These are phyloP conservation scores for Prunus mume DNA, from an alignment of 306 rosid genomes.

Conservation along the genomic window DNA sequence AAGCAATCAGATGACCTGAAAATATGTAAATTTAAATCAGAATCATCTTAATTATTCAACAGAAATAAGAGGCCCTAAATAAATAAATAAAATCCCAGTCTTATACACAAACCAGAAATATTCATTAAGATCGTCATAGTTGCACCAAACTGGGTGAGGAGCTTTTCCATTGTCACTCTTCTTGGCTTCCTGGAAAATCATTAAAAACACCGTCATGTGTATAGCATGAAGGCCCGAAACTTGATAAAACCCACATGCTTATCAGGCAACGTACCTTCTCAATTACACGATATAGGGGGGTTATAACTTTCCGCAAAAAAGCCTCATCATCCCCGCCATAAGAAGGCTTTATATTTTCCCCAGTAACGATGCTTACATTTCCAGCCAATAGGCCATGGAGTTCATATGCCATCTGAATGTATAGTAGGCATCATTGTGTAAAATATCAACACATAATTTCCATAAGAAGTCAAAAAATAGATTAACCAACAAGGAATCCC, in stretches of 20 bases:
- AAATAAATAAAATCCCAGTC: slow-evolving; percentile 17
- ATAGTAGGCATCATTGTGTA: slow-evolving; percentile 26
- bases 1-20: slow-evolving; percentile 85
- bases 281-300: slow-evolving; percentile 77
- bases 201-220: slow-evolving; percentile 10
- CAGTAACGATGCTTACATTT: slow-evolving; percentile 96
- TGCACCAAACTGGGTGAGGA: slow-evolving; percentile 85
- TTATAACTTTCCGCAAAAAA: slow-evolving; percentile 81
- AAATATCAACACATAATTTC: slow-evolving; percentile 3
- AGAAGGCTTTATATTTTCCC: slow-evolving; percentile 97
- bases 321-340: slow-evolving; percentile 99
- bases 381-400: slow-evolving; percentile 97
- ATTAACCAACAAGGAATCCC: slow-evolving; percentile 15
- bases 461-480: slow-evolving; percentile 14
- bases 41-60: neutral
- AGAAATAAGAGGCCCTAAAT: slow-evolving; percentile 9
- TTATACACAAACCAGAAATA: slow-evolving; percentile 78
- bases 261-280: slow-evolving; percentile 51
- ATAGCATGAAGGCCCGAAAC: slow-evolving; percentile 24
- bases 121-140: slow-evolving; percentile 94
- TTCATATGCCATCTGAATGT: slow-evolving; percentile 89
- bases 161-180: slow-evolving; percentile 73
- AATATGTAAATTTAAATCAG: slow-evolving; percentile 9
- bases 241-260: slow-evolving; percentile 18
- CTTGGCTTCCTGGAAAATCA: slow-evolving; percentile 62